These are phyloP conservation scores for Vanderwaltozyma yarrowii DNA, from an alignment of 805 yeast species.

Conservation along the genomic window DNA sequence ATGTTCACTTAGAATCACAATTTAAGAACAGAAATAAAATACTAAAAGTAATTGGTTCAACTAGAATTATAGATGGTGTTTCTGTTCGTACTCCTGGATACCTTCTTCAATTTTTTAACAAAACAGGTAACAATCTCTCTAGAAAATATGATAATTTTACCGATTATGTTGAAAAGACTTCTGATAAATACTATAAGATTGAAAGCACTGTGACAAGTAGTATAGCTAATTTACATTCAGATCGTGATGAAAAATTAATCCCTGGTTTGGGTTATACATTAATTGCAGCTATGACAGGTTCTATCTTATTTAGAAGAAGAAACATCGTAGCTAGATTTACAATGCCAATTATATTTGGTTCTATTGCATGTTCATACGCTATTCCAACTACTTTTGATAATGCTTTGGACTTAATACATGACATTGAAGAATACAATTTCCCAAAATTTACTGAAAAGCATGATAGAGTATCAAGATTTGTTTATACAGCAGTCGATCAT, in stretches of 20 bases:
- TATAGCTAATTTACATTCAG: conserved; percentile 41
- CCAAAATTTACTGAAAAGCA: conserved; percentile 20
- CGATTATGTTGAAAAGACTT: conserved; percentile 33
- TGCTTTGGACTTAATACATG: conserved; percentile 37
- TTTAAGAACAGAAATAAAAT: conserved; percentile 1
- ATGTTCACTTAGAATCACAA: conserved; percentile 3
- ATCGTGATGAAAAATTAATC: conserved; percentile 43
- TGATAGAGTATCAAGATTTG: neutral
- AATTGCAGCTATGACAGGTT: conserved; percentile 51
- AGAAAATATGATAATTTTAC: conserved; percentile 13
- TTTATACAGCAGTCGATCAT: conserved; percentile 1
- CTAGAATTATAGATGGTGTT: conserved; percentile 19
- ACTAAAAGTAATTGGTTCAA: conserved; percentile 12
- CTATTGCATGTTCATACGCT: conserved; percentile 42
- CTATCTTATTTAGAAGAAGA: conserved; percentile 46
- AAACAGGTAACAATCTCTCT: conserved; percentile 10
- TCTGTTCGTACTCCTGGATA: conserved; percentile 21
- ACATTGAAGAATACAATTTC: conserved; percentile 34
- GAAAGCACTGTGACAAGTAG: conserved; percentile 45
- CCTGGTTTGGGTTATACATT: conserved; percentile 48
- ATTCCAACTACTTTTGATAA: conserved; percentile 49
- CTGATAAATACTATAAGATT: conserved; percentile 34
- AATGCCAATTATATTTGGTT: conserved; percentile 43
- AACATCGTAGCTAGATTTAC: conserved; percentile 37
- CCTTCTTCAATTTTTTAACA: conserved; percentile 8